A percentile compares a stretch with the other conserved stretches of the same genome.
These are phyloP conservation scores for Hyphodiscus hymeniophilus DNA, from an alignment of 495 filamentous ascomycete genomes.

Conservation along the genomic window DNA sequence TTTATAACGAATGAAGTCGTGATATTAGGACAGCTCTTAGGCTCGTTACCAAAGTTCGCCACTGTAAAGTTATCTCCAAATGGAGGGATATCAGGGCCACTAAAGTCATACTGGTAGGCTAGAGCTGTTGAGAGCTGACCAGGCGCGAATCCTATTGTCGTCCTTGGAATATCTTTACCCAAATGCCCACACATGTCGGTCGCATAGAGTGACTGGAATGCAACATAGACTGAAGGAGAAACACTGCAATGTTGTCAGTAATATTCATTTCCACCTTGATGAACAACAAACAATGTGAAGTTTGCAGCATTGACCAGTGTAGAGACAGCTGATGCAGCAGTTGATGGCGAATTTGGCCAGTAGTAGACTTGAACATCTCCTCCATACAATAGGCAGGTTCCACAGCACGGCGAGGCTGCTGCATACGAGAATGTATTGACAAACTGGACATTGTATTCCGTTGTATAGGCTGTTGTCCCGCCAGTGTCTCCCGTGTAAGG, in stretches of 20 bases:
- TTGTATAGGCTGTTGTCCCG: too few relatives aligned
- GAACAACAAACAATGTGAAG: slow-evolving; percentile 4
- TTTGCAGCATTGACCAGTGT: background rate
- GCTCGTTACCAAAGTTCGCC: too few relatives aligned
- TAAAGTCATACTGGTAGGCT: background rate
- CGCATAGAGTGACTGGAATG: background rate
- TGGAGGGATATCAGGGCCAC: too few relatives aligned
- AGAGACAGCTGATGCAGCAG: background rate
- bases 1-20: too few relatives aligned
- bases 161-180: background rate
- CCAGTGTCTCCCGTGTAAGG: too few relatives aligned
- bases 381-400: background rate
- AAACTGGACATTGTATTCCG: too few relatives aligned
- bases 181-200: slow-evolving; percentile 1
- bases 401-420: slow-evolving; percentile 3
- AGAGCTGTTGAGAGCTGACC: background rate
- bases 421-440: background rate
- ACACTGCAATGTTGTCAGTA: background rate
- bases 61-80: too few relatives aligned
- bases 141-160: background rate
- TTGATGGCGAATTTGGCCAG: slow-evolving; percentile 4
- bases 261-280: background rate
- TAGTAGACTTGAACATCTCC: background rate
- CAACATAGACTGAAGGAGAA: slow-evolving; percentile 5
- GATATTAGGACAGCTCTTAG: too few relatives aligned